Conservation (phyloP, 805 yeast genomes). For the Ogataea minuta region DNA sequence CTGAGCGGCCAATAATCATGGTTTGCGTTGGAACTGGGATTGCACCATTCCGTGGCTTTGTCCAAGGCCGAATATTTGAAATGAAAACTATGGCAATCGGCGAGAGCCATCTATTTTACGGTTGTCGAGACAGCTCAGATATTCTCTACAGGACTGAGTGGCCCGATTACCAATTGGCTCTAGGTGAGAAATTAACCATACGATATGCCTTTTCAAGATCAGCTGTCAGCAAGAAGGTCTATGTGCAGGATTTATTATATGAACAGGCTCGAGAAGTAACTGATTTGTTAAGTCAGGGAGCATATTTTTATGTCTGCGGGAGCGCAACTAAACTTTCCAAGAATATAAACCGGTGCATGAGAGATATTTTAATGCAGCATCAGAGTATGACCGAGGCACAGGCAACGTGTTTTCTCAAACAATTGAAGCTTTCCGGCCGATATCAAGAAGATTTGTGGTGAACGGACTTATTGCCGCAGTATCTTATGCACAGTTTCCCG, state of each 20-base stretch:
- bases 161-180: constrained; percentile 56
- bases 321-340: constrained; percentile 90
- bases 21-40: constrained; percentile 97
- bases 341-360: constrained; percentile 72
- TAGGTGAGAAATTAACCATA: constrained; percentile 56
- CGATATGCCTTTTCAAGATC: constrained; percentile 76
- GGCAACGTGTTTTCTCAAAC: constrained; percentile 68
- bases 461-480: constrained; percentile 9
- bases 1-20: constrained; percentile 78
- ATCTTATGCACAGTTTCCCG: constrained; percentile 2
- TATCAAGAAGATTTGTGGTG: constrained; percentile 98
- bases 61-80: constrained; percentile 58
- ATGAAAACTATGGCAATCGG: constrained; percentile 51
- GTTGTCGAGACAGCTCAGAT: constrained; percentile 73
- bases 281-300: constrained; percentile 54
- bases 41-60: constrained; percentile 92
- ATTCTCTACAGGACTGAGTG: constrained; percentile 81
- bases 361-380: constrained; percentile 50
- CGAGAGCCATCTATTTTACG: constrained; percentile 70
- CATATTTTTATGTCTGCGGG: constrained; percentile 89
- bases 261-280: constrained; percentile 50
- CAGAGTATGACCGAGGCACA: constrained; percentile 40
- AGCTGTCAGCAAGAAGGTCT: constrained; percentile 48
- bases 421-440: constrained; percentile 72
- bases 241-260: constrained; percentile 76